Base-by-base conservation (phyloP, 2,329 filamentous ascomycete genomes). In the Exserohilum rostratum region DNA sequence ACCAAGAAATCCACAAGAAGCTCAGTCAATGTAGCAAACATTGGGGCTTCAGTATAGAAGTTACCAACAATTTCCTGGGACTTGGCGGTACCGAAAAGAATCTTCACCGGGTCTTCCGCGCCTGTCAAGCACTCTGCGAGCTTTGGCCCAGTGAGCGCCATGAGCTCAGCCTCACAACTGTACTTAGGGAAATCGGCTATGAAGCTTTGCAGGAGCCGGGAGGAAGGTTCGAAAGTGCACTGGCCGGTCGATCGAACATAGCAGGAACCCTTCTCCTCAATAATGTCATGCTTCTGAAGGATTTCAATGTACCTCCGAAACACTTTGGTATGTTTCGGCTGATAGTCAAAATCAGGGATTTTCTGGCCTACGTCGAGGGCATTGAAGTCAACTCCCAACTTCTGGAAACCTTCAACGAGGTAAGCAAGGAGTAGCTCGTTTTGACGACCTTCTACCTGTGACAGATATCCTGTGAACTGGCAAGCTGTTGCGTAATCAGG, bases 31-130 rank as follows among this genome's bases (percentile, higher is more conserved):
- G 63, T 60, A 7, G 59, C 50, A 7, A 65, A 34, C 60, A 66
- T 66, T 3, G 61, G 61, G 2, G 60, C 56, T 38, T 55, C 53
- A n/a, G 20, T 38, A 38, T 66, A 66, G 37, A 51, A 60, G 15
- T 58, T 52, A 20, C 55, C 61, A 38, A 66, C 35, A 18, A 62
- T 54, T 6, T 57, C 46, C 20, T 44, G 40, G 4, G 61, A 52
- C 5, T 34, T 34, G 11, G 20, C 44, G 25, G 37, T 63, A 4
- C 58, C 58, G 37, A 65, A 65, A 13, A 65, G 38, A 11, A 65
- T 52, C 25, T 46, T 45, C 22, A 63, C 33, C 5, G 57, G 55
- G 27, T 65, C 60, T 39, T 53, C 34, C 3, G 39, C 20, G 3
- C 60, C 62, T 5, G 27, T 48, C 12, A 65, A 45, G 29, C 62